Evolutionary conservation across 306 rosid genomes (phyloP).

Genomic region (Quercus agrifolia): DNA sequence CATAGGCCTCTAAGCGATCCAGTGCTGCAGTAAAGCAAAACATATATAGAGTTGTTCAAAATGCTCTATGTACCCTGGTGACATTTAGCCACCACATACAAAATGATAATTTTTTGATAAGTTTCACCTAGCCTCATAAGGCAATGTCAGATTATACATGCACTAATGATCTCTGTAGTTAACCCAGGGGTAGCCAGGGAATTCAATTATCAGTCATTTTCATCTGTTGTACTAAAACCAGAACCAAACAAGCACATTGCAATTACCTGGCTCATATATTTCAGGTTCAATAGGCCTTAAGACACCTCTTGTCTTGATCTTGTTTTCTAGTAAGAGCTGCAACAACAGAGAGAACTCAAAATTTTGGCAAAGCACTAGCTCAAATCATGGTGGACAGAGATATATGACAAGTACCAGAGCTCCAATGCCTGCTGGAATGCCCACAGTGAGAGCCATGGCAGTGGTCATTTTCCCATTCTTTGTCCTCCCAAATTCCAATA

Average conservation of each 20-base stretch:
- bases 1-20: slow-evolving; percentile 75
- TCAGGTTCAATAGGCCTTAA: slow-evolving; percentile 76
- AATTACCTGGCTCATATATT: slow-evolving; percentile 77
- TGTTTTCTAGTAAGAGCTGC: slow-evolving; percentile 84
- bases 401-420: slow-evolving; percentile 62
- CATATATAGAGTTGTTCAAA: not conserved
- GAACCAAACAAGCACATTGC: slow-evolving; percentile 12
- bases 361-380: slow-evolving; percentile 8
- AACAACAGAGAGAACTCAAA: slow-evolving; percentile 7
- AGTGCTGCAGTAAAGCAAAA: slow-evolving; percentile 54
- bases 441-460: slow-evolving; percentile 97
- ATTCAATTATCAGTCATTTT: not conserved
- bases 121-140: not conserved
- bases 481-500: slow-evolving; percentile 78
- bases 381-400: slow-evolving; percentile 15
- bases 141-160: not conserved
- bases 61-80: not conserved
- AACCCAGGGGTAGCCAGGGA: not conserved
- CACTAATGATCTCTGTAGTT: not conserved
- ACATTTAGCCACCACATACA: slow-evolving; percentile 3
- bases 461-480: slow-evolving; percentile 54
- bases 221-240: not conserved
- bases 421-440: slow-evolving; percentile 81
- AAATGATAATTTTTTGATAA: not conserved
- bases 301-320: slow-evolving; percentile 88